Evolutionary conservation across 2,329 filamentous ascomycete genomes (phyloP).

Genomic region (Myotisia sp.): DNA sequence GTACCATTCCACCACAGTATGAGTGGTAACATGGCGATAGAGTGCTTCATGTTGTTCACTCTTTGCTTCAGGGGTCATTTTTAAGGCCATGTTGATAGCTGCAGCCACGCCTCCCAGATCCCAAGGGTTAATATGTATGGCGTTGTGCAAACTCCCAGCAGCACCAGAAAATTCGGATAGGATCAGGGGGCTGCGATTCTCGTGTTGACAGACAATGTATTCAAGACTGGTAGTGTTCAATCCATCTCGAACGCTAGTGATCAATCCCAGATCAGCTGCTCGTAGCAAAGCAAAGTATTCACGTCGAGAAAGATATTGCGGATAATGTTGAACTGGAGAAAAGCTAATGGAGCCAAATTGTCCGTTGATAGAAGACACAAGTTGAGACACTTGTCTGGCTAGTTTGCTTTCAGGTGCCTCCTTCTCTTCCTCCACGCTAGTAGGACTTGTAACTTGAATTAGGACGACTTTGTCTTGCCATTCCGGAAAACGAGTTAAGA

Average conservation of each 20-base stretch:
- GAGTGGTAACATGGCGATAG: constrained; percentile 69
- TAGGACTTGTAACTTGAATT: constrained; percentile 88
- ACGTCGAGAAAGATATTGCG: constrained; percentile 75
- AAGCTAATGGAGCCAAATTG: constrained; percentile 76
- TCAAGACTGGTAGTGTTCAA: constrained; percentile 97
- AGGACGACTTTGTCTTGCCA: constrained; percentile 87
- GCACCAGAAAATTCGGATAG: constrained; percentile 95
- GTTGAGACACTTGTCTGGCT: constrained; percentile 74
- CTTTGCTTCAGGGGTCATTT: constrained; percentile 55
- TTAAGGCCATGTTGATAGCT: constrained; percentile 67
- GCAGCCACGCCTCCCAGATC: constrained; percentile 71
- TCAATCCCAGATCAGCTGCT: constrained; percentile 77
- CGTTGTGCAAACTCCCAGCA: constrained; percentile 67
- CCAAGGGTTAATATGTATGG: constrained; percentile 96
- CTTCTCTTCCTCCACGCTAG: constrained; percentile 61
- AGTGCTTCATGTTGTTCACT: constrained; percentile 56
- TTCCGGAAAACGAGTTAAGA: constrained; percentile 78
- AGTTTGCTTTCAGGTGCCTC: constrained; percentile 68
- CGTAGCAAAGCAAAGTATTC: constrained; percentile 93
- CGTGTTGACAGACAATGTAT: constrained; percentile 83
- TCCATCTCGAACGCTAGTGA: constrained; percentile 88
- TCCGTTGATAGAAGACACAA: constrained; percentile 85
- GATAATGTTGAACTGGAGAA: constrained; percentile 85
- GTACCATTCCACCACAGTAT: constrained; percentile 80
- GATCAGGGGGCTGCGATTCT: constrained; percentile 74